Evolutionary conservation across 495 filamentous ascomycete species (phyloP).

Genomic region (Amniculicola lignicola): DNA sequence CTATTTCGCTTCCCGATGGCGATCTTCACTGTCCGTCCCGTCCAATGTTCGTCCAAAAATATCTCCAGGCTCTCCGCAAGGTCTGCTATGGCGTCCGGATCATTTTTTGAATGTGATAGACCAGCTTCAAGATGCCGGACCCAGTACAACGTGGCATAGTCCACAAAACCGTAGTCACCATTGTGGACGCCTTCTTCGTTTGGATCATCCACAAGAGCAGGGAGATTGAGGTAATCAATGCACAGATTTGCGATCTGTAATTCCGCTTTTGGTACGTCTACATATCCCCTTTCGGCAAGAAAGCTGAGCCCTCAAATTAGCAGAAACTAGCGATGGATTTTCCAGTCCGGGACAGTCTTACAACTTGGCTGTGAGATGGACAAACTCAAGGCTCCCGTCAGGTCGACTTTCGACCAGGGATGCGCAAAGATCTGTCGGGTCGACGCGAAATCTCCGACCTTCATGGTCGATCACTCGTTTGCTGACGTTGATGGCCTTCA

Average conservation of each 20-base stretch:
- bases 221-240: neutral
- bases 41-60: neutral
- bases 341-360: neutral
- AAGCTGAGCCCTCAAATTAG: neutral
- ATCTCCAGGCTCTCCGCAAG: neutral
- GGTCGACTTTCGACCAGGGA: conserved; percentile 38
- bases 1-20: neutral
- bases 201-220: neutral
- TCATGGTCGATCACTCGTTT: neutral
- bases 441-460: conserved; percentile 27
- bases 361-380: conserved; percentile 1
- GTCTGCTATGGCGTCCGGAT: neutral
- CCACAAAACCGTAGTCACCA: conserved; percentile 13
- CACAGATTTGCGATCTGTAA: neutral
- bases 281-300: neutral
- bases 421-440: conserved; percentile 46
- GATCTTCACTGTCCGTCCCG: neutral
- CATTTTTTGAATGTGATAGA: neutral
- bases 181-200: neutral
- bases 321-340: neutral
- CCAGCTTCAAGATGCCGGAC: neutral
- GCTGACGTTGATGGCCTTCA: conserved; percentile 22
- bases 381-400: neutral
- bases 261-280: neutral
- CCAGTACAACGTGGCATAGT: conserved; percentile 4